A percentile compares a stretch with the other conserved stretches of the same genome.
phyloP scores from a whole-genome alignment of 305 asterid species.

The Fraxinus xanthoxyloides region DNA sequence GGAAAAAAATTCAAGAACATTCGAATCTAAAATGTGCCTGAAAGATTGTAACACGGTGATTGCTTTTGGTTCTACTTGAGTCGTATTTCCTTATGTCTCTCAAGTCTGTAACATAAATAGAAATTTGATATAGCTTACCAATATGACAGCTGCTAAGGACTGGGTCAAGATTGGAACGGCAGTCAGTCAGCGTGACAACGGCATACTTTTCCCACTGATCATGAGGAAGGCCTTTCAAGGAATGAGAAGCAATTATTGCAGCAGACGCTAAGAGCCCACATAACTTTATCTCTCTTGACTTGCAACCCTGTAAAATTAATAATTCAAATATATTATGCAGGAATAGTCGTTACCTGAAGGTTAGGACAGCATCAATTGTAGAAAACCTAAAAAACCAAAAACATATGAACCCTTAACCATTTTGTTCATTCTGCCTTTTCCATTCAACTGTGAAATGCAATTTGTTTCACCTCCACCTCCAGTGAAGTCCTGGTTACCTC shows the following conservation, averaged over 20 bases:
- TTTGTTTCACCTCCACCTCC: background rate
- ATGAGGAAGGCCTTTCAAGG: slow-evolving; percentile 46
- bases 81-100: background rate
- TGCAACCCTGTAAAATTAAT: slow-evolving; percentile 54
- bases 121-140: slow-evolving; percentile 42
- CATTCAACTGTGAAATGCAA: background rate
- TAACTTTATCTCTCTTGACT: slow-evolving; percentile 51
- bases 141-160: slow-evolving; percentile 48
- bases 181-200: slow-evolving; percentile 60
- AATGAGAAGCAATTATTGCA: slow-evolving; percentile 51
- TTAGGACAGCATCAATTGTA: background rate
- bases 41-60: background rate
- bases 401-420: background rate
- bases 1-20: background rate
- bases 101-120: background rate
- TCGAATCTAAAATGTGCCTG: background rate
- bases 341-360: background rate
- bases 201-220: slow-evolving; percentile 73
- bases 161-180: slow-evolving; percentile 82
- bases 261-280: slow-evolving; percentile 62
- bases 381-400: background rate
- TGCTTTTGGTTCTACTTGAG: background rate
- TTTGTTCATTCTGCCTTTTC: background rate
- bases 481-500: background rate
- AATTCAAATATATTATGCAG: slow-evolving; percentile 13